Conservation (phyloP, 2,329 filamentous ascomycete species). For the Claviceps sorghi region DNA sequence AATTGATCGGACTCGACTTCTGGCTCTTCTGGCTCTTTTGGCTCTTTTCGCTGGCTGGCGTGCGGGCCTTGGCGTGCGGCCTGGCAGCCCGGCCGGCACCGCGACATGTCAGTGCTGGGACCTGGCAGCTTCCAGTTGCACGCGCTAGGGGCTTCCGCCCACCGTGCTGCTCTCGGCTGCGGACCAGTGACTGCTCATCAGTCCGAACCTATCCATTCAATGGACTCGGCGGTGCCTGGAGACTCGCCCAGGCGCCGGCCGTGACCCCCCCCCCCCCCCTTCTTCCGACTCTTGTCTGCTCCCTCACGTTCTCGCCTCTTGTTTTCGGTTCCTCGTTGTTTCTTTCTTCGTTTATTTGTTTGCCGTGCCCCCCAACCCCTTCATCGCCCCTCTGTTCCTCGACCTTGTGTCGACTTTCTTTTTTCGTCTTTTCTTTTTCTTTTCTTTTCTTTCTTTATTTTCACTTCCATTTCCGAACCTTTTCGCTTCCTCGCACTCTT, state of each 20-base stretch:
- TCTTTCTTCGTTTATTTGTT: conserved; percentile 11
- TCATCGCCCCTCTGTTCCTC: conserved; percentile 11
- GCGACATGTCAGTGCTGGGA: background rate
- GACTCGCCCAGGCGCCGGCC: conserved; percentile 4
- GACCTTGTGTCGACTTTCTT: conserved; percentile 19
- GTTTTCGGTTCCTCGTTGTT: conserved; percentile 7
- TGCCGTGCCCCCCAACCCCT: conserved; percentile 8
- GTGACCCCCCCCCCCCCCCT: conserved; percentile 3
- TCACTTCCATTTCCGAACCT: conserved; percentile 9
- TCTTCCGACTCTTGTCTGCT: conserved; percentile 5
- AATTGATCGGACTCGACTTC: background rate
- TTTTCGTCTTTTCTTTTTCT: conserved; percentile 16
- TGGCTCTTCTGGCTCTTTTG: background rate
- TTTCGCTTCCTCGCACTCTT: conserved; percentile 13
- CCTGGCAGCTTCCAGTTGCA: background rate
- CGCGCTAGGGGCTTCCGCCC: conserved; percentile 1
- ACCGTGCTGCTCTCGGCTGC: background rate
- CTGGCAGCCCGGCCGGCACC: background rate
- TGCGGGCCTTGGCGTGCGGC: background rate
- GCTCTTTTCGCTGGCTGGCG: background rate
- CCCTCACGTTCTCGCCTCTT: conserved; percentile 6
- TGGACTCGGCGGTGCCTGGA: background rate
- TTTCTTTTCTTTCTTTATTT: conserved; percentile 2
- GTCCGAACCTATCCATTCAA: too few species aligned
- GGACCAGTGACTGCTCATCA: background rate